Percentiles rank a stretch among this genome's conserved stretches.
phyloP scores from a whole-genome alignment of 2,329 filamentous ascomycete genomes.

The Taxawa tesnikishii region DNA sequence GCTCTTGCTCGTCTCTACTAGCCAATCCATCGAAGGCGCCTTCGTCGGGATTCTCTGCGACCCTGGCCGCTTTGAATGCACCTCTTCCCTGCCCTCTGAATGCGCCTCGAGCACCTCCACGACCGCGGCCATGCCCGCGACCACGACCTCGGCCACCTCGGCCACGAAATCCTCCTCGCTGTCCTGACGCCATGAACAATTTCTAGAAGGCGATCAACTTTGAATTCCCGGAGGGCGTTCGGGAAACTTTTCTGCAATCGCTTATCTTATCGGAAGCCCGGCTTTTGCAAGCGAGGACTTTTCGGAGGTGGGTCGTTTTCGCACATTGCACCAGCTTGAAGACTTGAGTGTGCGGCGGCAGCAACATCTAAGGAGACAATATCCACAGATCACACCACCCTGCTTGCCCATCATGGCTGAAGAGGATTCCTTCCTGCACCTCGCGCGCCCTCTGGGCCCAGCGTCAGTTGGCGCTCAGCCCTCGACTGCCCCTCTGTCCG shows the following conservation, averaged over 20 bases:
- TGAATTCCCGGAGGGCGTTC: too few species aligned
- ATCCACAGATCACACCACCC: not conserved
- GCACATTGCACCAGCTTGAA: too few species aligned
- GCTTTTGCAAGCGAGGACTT: too few species aligned
- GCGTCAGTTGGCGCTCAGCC: conserved; percentile 66
- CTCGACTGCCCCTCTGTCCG: conserved; percentile 81
- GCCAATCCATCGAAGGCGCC: conserved; percentile 10
- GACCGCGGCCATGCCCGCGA: conserved; percentile 15
- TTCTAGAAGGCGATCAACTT: too few species aligned
- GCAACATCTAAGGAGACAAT: not conserved
- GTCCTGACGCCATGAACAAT: conserved; percentile 8
- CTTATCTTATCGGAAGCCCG: too few species aligned
- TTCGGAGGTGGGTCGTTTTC: too few species aligned
- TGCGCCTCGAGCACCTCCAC: conserved; percentile 13
- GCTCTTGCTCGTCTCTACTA: conserved; percentile 12
- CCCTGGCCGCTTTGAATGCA: conserved; percentile 7
- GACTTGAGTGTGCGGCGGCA: not conserved
- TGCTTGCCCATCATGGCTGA: conserved; percentile 57
- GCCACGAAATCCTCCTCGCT: conserved; percentile 15
- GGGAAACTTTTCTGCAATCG: too few species aligned
- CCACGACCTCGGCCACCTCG: conserved; percentile 9
- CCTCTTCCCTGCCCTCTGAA: conserved; percentile 10
- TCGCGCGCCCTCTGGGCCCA: conserved; percentile 82
- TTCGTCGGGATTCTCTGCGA: conserved; percentile 17
- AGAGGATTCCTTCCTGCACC: conserved; percentile 81